Evolutionary conservation across 2,329 filamentous ascomycete genomes (phyloP), one percentile per base, ranked within the genome.

Genomic region (Cordyceps farinosa): DNA sequence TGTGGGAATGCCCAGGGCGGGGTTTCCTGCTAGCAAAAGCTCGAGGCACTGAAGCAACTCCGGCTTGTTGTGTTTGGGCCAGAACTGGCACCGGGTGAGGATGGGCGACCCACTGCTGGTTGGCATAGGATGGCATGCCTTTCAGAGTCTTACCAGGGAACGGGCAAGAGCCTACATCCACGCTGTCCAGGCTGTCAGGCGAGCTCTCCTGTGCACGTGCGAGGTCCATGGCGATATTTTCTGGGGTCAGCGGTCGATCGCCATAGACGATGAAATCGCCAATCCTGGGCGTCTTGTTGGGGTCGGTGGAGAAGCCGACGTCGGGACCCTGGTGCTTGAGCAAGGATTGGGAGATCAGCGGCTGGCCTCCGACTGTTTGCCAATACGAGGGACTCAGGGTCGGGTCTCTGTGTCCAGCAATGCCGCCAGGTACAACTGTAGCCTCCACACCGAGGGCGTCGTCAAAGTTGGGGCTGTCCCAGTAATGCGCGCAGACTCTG

Each of bases 401-500:
- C 8, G 84, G 78, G 71, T 87, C 79, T 69, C 86, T 78, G 70
- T 84, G 79, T 27, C 87, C 89, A 30, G 82, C 82, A 63, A 88
- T 82, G n/a, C 90, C 92, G 45, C 93, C 92, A 4, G 92, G 91
- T 0, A 83, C 74, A 55, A 97, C 90, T 15, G 90, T 85, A 22
- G 85, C 81, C 32, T 91, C 86, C 3, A 87, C 80, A 15, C 82
- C 83, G 13, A 86, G 79, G 1, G 81, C 78, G 65, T 89, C 82
- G 67, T 88, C 82, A 42, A 88, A 88, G 53, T 91, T 86, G 0
- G 86, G 80, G 0, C 84, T 84, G 66, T 96, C 91, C 94, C 95
- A 99, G 73, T 93, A 97, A 62, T 93, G 79, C 0, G 90, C 88
- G 73, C 93, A 98, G 27, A 95, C 91, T 58, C 93, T 86, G 73